Conservation (phyloP, 768 basidiomycete species). For the Hericium erinaceus region DNA sequence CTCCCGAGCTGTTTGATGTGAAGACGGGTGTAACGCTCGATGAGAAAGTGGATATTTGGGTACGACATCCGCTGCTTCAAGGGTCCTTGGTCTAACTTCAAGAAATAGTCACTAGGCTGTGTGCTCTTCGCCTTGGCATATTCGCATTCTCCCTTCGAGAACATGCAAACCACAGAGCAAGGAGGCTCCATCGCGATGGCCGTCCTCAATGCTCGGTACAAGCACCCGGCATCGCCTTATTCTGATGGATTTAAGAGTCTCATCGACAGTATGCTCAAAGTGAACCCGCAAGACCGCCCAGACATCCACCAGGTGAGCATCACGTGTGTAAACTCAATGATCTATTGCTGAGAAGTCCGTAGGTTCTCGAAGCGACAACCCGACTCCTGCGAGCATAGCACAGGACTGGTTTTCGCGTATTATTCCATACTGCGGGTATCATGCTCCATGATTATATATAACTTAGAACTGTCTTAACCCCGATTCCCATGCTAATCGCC, state of each 20-base stretch:
- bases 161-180: conserved; percentile 82
- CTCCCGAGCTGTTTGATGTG: conserved; percentile 96
- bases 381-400: not conserved
- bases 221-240: conserved; percentile 80
- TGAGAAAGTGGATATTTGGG: conserved; percentile 97
- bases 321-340: not conserved
- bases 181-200: conserved; percentile 98
- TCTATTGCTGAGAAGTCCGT: not conserved
- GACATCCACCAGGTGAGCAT: conserved; percentile 70
- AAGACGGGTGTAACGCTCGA: conserved; percentile 82
- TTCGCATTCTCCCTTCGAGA: conserved; percentile 94
- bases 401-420: not conserved
- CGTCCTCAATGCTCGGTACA: conserved; percentile 87
- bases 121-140: conserved; percentile 93
- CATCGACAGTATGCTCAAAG: conserved; percentile 78
- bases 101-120: conserved; percentile 80
- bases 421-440: not conserved
- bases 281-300: conserved; percentile 75
- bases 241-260: conserved; percentile 75
- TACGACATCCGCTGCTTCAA: conserved; percentile 27
- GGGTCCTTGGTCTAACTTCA: not conserved
- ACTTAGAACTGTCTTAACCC: not conserved
- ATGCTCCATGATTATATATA: not conserved
- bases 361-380: not conserved
- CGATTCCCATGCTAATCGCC: too few relatives aligned